Evolutionary conservation across 2,329 filamentous ascomycete genomes (phyloP).

Genomic region (Hypoxylon sp.): DNA sequence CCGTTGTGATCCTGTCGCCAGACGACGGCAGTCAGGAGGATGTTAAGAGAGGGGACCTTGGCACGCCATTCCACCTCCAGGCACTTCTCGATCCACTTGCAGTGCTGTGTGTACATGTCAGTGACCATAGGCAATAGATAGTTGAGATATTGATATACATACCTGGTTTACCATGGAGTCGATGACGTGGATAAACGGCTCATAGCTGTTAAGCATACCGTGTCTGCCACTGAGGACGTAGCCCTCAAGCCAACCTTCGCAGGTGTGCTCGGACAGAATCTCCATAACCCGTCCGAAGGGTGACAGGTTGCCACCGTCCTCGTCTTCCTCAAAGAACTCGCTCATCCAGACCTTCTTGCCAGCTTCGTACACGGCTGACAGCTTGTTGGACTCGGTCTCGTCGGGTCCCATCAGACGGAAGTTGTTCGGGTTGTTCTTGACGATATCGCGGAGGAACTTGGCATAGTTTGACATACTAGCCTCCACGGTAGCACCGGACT

Average conservation of each 20-base stretch:
- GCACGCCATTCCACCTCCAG: conserved; percentile 80
- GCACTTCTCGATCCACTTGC: conserved; percentile 85
- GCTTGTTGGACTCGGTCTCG: conserved; percentile 84
- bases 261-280: conserved; percentile 83
- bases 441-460: conserved; percentile 71
- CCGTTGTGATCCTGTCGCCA: conserved; percentile 87
- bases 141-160: conserved; percentile 26
- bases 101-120: conserved; percentile 60
- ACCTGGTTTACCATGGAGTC: conserved; percentile 84
- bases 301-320: conserved; percentile 76
- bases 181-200: conserved; percentile 84
- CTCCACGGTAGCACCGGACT: conserved; percentile 62
- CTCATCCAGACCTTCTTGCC: conserved; percentile 84
- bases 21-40: conserved; percentile 78
- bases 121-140: background rate
- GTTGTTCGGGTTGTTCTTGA: conserved; percentile 68
- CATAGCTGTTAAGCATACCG: conserved; percentile 80
- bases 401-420: conserved; percentile 83
- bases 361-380: conserved; percentile 73
- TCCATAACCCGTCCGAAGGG: conserved; percentile 79
- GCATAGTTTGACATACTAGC: conserved; percentile 77
- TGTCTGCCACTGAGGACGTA: conserved; percentile 79
- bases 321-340: conserved; percentile 79
- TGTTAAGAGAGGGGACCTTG: conserved; percentile 78
- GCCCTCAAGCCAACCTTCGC: conserved; percentile 82